Evolutionary conservation across 768 basidiomycete genomes (phyloP), one percentile per base, ranked within the genome.

Genomic region (Boletus insuetus): DNA sequence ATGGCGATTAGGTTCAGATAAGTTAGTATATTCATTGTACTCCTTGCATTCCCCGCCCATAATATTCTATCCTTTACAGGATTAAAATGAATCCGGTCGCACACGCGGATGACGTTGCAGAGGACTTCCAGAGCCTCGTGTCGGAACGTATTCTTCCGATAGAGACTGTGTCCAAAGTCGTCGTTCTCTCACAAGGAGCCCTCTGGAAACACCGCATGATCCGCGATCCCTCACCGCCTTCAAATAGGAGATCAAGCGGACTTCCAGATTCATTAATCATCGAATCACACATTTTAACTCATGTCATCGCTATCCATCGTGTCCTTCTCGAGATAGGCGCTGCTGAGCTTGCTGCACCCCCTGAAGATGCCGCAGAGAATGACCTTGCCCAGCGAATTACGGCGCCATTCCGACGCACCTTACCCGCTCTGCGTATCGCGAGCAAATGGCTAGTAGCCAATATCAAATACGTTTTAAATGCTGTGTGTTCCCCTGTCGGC

Each of bases 371-470:
- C 7, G 73, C 75, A 26, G 80, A 83, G 57, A 71, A 78, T 37
- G 84, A 86, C 65, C 76, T 93, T 13, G 90, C 89, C 6, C 86
- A 89, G 69, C 79, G 81, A 22, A 97, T 99, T 64, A 89, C 89
- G 2, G 94, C 94, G 1, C 80, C 82, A 13, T 88, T 98, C 57
- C 79, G 96, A 46, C 81, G 97, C 29, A 87, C 89, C 6, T 75
- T 98, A 7, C 94, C 94, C 6, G 87, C 91, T 7, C 74, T 98
- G 34, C 84, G 96, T 19, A 86, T 98, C 52, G 84, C 87, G 6
- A 86, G 86, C 64, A 95, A 94, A 68, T 99, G 97, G 97, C 69
- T 98, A 13, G 76, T 80, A 31, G 83, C 83, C 5, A 92, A 98
- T 67, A 71, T 83, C 61, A 82, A 82, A 56, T 90, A 91, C 59